These are phyloP conservation scores for Bisporella sp. DNA, from an alignment of 2,329 filamentous ascomycete species.

Conservation along the genomic window DNA sequence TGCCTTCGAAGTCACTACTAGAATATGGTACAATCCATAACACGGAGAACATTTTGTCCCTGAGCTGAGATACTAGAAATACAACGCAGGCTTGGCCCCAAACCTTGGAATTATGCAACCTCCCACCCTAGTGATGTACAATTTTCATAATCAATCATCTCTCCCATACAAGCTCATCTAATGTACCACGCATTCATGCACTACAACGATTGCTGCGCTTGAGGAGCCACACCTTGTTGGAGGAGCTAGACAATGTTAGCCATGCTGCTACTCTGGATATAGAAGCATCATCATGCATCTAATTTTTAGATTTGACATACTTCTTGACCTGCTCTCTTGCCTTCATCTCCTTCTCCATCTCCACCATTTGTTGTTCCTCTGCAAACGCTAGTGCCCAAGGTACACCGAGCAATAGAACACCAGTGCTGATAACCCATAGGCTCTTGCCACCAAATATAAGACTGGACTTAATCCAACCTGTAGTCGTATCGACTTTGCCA, in stretches of 20 bases:
- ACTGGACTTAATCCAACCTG: conserved; percentile 50
- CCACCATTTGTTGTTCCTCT: conserved; percentile 93
- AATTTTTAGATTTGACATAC: conserved; percentile 29
- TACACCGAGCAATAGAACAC: conserved; percentile 81
- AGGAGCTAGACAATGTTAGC: conserved; percentile 15
- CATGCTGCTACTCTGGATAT: too few species aligned
- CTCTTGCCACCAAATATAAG: conserved; percentile 74
- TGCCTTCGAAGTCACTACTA: too few species aligned
- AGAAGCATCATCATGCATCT: not conserved
- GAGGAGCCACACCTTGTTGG: conserved; percentile 14
- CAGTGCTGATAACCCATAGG: conserved; percentile 86
- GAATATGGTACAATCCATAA: not conserved
- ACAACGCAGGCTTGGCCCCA: conserved; percentile 22
- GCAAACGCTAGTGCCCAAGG: conserved; percentile 89
- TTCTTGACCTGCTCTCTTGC: conserved; percentile 88
- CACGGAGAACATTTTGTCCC: conserved; percentile 11
- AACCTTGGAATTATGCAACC: conserved; percentile 15
- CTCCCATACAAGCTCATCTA: too few species aligned
- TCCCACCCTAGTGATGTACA: conserved; percentile 21
- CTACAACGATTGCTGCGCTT: conserved; percentile 14
- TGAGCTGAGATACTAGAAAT: conserved; percentile 28
- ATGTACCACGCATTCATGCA: too few species aligned
- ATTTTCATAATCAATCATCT: too few species aligned
- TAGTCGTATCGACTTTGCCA: conserved; percentile 48
- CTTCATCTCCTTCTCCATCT: conserved; percentile 96